phyloP scores from a whole-genome alignment of 495 filamentous ascomycete genomes.

The Talaromyces wortmannii region DNA sequence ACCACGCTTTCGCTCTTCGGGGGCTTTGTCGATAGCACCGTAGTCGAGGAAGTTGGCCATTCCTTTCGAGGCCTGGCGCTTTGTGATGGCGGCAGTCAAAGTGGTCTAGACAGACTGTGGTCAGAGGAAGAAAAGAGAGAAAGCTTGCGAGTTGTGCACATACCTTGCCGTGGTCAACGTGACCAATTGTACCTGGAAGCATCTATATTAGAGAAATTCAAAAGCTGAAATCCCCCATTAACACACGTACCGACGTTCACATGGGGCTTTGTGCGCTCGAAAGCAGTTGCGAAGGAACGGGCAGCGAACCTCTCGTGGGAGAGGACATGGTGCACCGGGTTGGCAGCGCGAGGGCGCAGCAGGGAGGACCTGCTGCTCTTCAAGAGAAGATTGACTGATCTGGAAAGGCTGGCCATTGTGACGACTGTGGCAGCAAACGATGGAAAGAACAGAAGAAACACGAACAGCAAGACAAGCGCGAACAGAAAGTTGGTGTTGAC shows the following conservation, averaged over 20 bases:
- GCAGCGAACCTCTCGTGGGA: constrained; percentile 58
- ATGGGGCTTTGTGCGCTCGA: constrained; percentile 89
- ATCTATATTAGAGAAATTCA: constrained; percentile 4
- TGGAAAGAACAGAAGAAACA: constrained; percentile 20
- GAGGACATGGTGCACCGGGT: constrained; percentile 65
- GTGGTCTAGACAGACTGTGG: constrained; percentile 65
- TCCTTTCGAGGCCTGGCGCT: constrained; percentile 90
- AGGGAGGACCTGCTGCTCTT: constrained; percentile 60
- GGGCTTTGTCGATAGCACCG: constrained; percentile 96
- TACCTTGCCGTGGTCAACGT: constrained; percentile 98
- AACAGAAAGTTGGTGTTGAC: constrained; percentile 3
- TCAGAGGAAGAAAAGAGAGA: constrained; percentile 7
- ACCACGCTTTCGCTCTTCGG: constrained; percentile 98
- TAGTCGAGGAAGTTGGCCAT: constrained; percentile 92
- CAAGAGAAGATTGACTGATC: constrained; percentile 62
- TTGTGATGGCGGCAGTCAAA: constrained; percentile 96
- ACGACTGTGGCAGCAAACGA: constrained; percentile 7
- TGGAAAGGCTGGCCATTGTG: constrained; percentile 56
- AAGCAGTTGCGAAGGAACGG: constrained; percentile 70
- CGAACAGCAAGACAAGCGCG: constrained; percentile 15
- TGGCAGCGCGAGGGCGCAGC: constrained; percentile 51
- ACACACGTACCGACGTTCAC: constrained; percentile 80
- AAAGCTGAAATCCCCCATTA: neutral
- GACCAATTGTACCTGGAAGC: constrained; percentile 81
- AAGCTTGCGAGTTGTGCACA: constrained; percentile 26